Percentiles rank a stretch among this genome's conserved stretches.
phyloP scores from a whole-genome alignment of 2,329 filamentous ascomycete species.

The Neurospora sp. region DNA sequence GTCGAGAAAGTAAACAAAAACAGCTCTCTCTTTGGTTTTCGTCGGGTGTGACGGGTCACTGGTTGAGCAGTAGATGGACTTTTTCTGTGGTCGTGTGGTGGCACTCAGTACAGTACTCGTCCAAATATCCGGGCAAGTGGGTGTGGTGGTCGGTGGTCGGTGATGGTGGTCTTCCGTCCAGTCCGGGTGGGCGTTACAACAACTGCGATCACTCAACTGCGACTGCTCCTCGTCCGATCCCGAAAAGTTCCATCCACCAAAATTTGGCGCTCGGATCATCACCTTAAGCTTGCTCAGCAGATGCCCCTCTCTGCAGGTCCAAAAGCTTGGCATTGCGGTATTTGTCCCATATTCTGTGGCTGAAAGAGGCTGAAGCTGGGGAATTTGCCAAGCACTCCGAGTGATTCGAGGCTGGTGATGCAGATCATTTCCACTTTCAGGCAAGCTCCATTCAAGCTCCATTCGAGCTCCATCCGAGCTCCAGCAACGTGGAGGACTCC shows the following conservation, averaged over 20 bases:
- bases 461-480: background rate
- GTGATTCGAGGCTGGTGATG: background rate
- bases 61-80: background rate
- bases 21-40: background rate
- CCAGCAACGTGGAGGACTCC: background rate
- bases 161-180: background rate
- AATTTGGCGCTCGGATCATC: conserved; percentile 6
- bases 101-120: background rate
- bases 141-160: background rate
- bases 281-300: background rate
- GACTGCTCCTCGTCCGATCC: conserved; percentile 8
- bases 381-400: background rate
- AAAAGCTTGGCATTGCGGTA: background rate
- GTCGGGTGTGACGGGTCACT: background rate
- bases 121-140: conserved; percentile 2
- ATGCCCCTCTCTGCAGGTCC: background rate
- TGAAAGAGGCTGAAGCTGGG: background rate
- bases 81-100: background rate
- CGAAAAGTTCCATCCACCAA: conserved; percentile 18
- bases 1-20: background rate
- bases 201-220: background rate
- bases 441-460: background rate
- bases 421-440: background rate
- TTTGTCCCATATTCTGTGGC: background rate
- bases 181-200: background rate